Percentiles rank a stretch among this genome's conserved stretches.
These are phyloP conservation scores for Juglanconis juglandina DNA, from an alignment of 2,329 filamentous ascomycete species.

Conservation along the genomic window DNA sequence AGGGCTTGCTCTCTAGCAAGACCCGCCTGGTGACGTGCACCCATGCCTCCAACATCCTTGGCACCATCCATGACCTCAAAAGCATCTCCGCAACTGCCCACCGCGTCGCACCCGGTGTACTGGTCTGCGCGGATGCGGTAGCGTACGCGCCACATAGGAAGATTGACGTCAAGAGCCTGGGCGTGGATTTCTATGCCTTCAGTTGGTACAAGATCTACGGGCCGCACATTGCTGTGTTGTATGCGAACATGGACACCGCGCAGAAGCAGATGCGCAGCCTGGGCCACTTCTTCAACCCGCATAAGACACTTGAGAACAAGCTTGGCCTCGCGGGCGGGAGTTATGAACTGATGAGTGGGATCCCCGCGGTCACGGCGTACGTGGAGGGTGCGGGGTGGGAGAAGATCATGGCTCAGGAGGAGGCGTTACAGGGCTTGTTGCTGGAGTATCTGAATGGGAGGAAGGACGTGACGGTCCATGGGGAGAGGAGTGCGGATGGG, in stretches of 20 bases:
- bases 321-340: constrained; percentile 65
- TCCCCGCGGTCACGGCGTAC: constrained; percentile 62
- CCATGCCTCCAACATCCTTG: constrained; percentile 71
- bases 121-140: constrained; percentile 73
- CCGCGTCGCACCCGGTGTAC: constrained; percentile 44
- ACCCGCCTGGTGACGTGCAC: constrained; percentile 71
- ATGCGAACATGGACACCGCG: constrained; percentile 52
- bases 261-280: constrained; percentile 53
- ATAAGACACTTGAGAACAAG: constrained; percentile 60
- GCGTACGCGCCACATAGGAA: constrained; percentile 71
- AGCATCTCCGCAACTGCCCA: constrained; percentile 54
- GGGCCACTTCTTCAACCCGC: constrained; percentile 66
- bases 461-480: constrained; percentile 50
- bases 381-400: constrained; percentile 45
- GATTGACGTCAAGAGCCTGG: constrained; percentile 65
- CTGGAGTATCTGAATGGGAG: constrained; percentile 53
- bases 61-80: constrained; percentile 63
- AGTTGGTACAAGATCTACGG: constrained; percentile 83
- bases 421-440: constrained; percentile 51
- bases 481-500: constrained; percentile 47
- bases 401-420: constrained; percentile 54
- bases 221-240: constrained; percentile 70
- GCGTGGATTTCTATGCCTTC: constrained; percentile 74
- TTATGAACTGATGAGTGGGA: constrained; percentile 65
- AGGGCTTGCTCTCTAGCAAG: constrained; percentile 55